Evolutionary conservation across 768 basidiomycete genomes (phyloP), one percentile per base, ranked within the genome.

Genomic region (Tubosaeta sp.): DNA sequence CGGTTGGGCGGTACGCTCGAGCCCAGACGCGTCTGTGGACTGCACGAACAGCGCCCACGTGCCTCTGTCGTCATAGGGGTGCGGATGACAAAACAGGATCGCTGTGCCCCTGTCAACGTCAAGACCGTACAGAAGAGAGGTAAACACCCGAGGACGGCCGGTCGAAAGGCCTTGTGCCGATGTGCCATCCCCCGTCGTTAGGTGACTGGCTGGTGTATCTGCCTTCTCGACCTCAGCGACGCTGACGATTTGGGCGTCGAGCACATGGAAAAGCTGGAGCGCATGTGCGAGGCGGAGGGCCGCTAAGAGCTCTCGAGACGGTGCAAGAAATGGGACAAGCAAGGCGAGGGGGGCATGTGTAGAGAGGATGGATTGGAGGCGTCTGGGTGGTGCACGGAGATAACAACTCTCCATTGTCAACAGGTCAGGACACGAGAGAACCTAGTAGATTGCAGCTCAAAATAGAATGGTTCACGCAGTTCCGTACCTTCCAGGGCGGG

Each of bases 1-100:
- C 93, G 81, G 25, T 90, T 79, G 5, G 93, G 92, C 66, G 1
- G 78, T 82, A 48, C 83, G 74, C 66, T 95, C 93, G 5, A 91
- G 71, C 3, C 84, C 85, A 1, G 66, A 58, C 0, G 59, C 57
- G 56, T 84, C 82, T 4, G 79, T 78, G 14, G 80, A 82, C 13
- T 84, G 70, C 25, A 93, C 68, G 58, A 91, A 82, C 7, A 91
- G 67, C 37, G 71, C 64, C 22, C 22, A 22, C 22, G 74, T 58
- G 64, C 73, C 52, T 51, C 55, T 46, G 33, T 56, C 6, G 19
- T 68, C 59, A n/a, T 64, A 33, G 31, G 64, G 57, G 32, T 63
- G 65, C 14, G 59, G 60, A 33, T 88, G 84, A 6, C 85, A 73
- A 59, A 90, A 85, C 38, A 90, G 57, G 25, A 85, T 59, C 26